Evolutionary conservation across 2,329 filamentous ascomycete genomes (phyloP).

Genomic region (Dissoconium aciculare): DNA sequence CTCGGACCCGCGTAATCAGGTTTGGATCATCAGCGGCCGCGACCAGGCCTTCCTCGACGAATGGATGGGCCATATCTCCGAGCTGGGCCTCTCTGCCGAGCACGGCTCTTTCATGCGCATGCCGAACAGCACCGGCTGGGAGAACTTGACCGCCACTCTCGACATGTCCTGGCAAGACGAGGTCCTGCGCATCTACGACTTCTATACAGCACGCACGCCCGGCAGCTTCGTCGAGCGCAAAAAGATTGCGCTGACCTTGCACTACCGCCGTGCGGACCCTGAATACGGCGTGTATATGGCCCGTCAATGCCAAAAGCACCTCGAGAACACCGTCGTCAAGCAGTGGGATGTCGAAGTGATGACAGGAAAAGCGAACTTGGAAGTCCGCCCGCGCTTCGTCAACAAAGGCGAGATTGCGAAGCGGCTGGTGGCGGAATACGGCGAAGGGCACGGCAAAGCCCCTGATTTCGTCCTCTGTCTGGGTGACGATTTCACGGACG

Average conservation of each 20-base stretch:
- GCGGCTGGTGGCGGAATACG: constrained; percentile 63
- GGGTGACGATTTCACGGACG: constrained; percentile 93
- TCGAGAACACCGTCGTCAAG: constrained; percentile 60
- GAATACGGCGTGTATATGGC: constrained; percentile 71
- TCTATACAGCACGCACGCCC: constrained; percentile 73
- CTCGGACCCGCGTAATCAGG: constrained; percentile 63
- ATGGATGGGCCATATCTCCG: constrained; percentile 79
- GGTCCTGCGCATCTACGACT: constrained; percentile 69
- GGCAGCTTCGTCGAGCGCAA: constrained; percentile 94
- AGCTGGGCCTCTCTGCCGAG: constrained; percentile 88
- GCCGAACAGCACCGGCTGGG: constrained; percentile 63
- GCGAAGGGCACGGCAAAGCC: constrained; percentile 37
- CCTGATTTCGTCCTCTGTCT: constrained; percentile 81
- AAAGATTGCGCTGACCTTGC: constrained; percentile 89
- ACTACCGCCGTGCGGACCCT: constrained; percentile 82
- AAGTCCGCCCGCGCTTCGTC: constrained; percentile 91
- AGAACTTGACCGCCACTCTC: constrained; percentile 70
- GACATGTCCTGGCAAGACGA: constrained; percentile 90
- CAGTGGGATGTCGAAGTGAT: constrained; percentile 91
- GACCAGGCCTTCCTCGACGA: constrained; percentile 84
- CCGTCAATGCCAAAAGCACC: constrained; percentile 61
- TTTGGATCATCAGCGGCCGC: constrained; percentile 97
- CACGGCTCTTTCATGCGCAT: constrained; percentile 90
- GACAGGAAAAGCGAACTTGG: constrained; percentile 89
- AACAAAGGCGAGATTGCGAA: constrained; percentile 96